A percentile compares a stretch with the other conserved stretches of the same genome.
phyloP scores from a whole-genome alignment of 192 early-diverging fungal genomes.

The Coemansia sp. region DNA sequence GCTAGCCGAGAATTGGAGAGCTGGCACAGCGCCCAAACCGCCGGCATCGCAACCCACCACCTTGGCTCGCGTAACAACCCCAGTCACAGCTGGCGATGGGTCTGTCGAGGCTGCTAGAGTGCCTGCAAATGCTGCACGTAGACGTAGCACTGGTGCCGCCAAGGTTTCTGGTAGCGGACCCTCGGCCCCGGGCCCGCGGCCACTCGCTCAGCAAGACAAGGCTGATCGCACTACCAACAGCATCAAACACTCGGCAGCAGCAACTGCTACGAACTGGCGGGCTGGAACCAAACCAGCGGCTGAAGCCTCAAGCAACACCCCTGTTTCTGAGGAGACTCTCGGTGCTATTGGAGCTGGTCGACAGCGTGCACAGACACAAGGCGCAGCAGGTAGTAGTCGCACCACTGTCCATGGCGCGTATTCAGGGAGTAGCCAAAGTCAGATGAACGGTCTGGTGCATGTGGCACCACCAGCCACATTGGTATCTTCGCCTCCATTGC shows the following conservation, averaged over 20 bases:
- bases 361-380: slow-evolving; percentile 15
- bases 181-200: neutral
- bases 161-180: neutral
- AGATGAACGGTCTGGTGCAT: slow-evolving; percentile 3
- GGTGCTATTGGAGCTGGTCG: neutral
- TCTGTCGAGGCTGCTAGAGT: neutral
- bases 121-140: neutral
- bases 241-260: slow-evolving; percentile 7
- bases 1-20: slow-evolving; percentile 8
- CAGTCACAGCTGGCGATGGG: neutral
- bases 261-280: slow-evolving; percentile 23
- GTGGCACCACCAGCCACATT: neutral
- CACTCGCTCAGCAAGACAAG: neutral
- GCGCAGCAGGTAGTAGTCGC: neutral
- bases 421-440: neutral
- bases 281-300: slow-evolving; percentile 9
- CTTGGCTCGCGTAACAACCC: neutral
- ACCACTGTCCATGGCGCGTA: neutral
- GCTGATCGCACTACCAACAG: neutral
- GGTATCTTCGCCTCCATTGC: slow-evolving; percentile 17
- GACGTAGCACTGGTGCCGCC: slow-evolving; percentile 9
- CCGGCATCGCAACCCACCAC: neutral
- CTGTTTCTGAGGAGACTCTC: neutral
- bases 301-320: neutral
- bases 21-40: neutral